Evolutionary conservation across 2,329 filamentous ascomycete genomes (phyloP).

Genomic region (Calonectria crousiana): DNA sequence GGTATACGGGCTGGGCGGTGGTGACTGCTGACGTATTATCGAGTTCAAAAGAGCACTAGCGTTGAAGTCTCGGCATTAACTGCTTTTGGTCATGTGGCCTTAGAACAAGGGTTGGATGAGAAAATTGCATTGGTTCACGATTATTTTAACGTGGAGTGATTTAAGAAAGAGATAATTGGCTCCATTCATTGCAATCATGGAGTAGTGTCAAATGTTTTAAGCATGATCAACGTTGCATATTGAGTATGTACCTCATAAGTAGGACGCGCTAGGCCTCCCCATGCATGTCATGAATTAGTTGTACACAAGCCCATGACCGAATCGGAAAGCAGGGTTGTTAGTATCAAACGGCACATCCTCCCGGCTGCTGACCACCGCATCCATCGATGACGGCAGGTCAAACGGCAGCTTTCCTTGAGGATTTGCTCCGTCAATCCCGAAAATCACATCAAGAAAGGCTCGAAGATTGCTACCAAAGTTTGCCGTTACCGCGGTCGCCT

Average conservation of each 20-base stretch:
- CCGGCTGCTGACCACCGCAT: constrained; percentile 52
- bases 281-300: constrained; percentile 39
- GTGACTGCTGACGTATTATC: neutral
- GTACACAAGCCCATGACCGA: constrained; percentile 47
- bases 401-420: constrained; percentile 53
- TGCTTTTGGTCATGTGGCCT: too few species aligned
- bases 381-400: constrained; percentile 59
- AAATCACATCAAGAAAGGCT: constrained; percentile 59
- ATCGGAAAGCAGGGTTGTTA: constrained; percentile 44
- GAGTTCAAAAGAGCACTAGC: neutral
- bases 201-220: neutral
- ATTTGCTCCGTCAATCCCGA: constrained; percentile 45
- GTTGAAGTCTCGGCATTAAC: too few species aligned
- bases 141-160: neutral
- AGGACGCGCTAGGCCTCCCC: neutral
- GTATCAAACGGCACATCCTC: constrained; percentile 48
- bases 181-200: neutral
- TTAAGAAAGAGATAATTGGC: neutral
- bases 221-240: neutral
- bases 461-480: constrained; percentile 55
- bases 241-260: neutral
- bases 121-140: neutral
- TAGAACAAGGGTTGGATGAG: neutral
- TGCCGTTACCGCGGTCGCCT: constrained; percentile 53
- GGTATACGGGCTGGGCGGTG: neutral